Evolutionary conservation across 495 filamentous ascomycete species (phyloP).

Genomic region (Penicillium lividum): DNA sequence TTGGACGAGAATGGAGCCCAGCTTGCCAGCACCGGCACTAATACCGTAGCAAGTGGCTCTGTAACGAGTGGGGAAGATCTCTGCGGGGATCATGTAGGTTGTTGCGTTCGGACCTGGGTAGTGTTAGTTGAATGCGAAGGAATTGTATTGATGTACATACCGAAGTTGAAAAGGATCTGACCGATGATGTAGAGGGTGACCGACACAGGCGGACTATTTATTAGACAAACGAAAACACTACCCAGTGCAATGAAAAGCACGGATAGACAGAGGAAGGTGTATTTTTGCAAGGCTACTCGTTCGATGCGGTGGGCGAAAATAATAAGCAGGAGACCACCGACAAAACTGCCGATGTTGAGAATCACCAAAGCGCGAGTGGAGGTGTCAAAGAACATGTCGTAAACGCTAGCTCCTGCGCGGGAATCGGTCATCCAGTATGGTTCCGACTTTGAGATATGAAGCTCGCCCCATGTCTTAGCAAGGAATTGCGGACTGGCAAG

Average conservation of each 20-base stretch:
- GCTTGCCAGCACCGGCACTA: constrained; percentile 55
- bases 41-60: constrained; percentile 59
- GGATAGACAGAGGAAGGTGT: constrained; percentile 49
- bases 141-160: constrained; percentile 23
- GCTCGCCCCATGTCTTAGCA: constrained; percentile 44
- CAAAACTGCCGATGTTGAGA: constrained; percentile 47
- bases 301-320: constrained; percentile 47
- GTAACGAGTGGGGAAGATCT: constrained; percentile 63
- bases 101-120: constrained; percentile 56
- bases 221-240: constrained; percentile 46
- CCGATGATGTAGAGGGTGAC: constrained; percentile 60
- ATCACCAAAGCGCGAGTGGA: constrained; percentile 43
- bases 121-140: constrained; percentile 13
- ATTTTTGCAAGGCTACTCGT: constrained; percentile 49
- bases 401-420: constrained; percentile 33
- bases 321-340: constrained; percentile 48
- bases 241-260: constrained; percentile 52
- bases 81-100: constrained; percentile 62
- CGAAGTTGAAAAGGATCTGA: constrained; percentile 66
- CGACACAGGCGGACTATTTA: constrained; percentile 41
- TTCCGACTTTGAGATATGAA: constrained; percentile 31
- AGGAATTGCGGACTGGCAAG: constrained; percentile 48
- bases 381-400: constrained; percentile 41
- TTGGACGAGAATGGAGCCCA: constrained; percentile 60
- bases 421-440: constrained; percentile 43